Conservation (phyloP, 1,284 basidiomycete genomes). For the Wallemia mellicola region DNA sequence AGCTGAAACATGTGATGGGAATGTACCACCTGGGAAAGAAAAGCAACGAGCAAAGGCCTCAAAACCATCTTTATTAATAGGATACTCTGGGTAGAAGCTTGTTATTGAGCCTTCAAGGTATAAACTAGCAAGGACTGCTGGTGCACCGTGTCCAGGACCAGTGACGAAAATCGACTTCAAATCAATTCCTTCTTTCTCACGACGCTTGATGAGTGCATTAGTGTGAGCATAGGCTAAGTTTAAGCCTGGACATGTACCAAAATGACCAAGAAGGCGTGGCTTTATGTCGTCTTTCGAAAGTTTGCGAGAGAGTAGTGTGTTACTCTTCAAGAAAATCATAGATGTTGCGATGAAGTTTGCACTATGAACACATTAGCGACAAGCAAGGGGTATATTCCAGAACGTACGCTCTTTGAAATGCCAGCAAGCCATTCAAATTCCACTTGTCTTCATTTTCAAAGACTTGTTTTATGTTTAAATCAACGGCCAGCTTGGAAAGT, state of each 20-base stretch:
- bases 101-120: constrained; percentile 53
- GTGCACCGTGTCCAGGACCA: constrained; percentile 48
- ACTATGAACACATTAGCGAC: neutral
- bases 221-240: constrained; percentile 47
- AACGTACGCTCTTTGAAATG: constrained; percentile 17
- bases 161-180: constrained; percentile 31
- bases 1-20: constrained; percentile 24
- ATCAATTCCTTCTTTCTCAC: constrained; percentile 24
- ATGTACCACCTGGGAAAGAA: constrained; percentile 18
- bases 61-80: constrained; percentile 31
- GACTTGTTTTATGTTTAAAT: constrained; percentile 11
- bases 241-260: constrained; percentile 26
- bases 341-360: constrained; percentile 14
- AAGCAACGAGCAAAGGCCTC: constrained; percentile 21
- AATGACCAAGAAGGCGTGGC: constrained; percentile 33
- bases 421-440: constrained; percentile 16
- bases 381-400: neutral
- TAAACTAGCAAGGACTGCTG: constrained; percentile 42
- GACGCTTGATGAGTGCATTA: constrained; percentile 31
- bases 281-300: constrained; percentile 40
- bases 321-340: constrained; percentile 43
- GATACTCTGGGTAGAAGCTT: constrained; percentile 38
- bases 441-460: constrained; percentile 7
- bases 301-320: constrained; percentile 32
- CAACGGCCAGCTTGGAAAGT: constrained; percentile 13